A percentile compares a stretch with the other conserved stretches of the same genome.
phyloP scores from a whole-genome alignment of 225 moss, liverwort and hornwort species.

The Straminergon stramineum region DNA sequence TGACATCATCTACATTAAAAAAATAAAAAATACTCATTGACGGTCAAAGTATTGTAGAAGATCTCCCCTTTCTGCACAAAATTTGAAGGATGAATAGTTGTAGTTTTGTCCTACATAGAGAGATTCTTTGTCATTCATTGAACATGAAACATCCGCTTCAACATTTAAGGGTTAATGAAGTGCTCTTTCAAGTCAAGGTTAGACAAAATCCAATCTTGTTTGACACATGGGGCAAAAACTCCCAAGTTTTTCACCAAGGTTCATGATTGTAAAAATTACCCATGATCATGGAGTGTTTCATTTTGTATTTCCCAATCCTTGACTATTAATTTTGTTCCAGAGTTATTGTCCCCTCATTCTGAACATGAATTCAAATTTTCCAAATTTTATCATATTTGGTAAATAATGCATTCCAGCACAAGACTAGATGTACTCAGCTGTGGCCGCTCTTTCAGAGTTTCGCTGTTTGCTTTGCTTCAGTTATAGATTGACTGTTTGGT shows the following conservation, averaged over 20 bases:
- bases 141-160: too few relatives aligned
- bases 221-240: too few relatives aligned
- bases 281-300: rapidly evolving
- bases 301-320: background rate
- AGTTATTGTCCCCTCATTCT: background rate
- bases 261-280: too few relatives aligned
- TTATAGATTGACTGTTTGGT: background rate
- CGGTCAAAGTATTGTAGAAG: too few relatives aligned
- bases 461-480: background rate
- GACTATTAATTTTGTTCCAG: rapidly evolving
- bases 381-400: background rate
- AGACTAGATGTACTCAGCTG: background rate
- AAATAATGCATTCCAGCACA: background rate
- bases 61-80: too few relatives aligned
- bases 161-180: too few relatives aligned
- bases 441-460: background rate
- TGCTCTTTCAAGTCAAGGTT: background rate
- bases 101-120: too few relatives aligned
- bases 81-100: too few relatives aligned
- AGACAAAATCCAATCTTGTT: rapidly evolving
- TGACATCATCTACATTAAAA: too few relatives aligned
- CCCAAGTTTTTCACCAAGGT: rapidly evolving
- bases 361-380: background rate
- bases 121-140: too few relatives aligned
- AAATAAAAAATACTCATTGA: too few relatives aligned